These are phyloP conservation scores for Pythium chondricola DNA, from an alignment of 352 stramenopile genomes.

Conservation along the genomic window DNA sequence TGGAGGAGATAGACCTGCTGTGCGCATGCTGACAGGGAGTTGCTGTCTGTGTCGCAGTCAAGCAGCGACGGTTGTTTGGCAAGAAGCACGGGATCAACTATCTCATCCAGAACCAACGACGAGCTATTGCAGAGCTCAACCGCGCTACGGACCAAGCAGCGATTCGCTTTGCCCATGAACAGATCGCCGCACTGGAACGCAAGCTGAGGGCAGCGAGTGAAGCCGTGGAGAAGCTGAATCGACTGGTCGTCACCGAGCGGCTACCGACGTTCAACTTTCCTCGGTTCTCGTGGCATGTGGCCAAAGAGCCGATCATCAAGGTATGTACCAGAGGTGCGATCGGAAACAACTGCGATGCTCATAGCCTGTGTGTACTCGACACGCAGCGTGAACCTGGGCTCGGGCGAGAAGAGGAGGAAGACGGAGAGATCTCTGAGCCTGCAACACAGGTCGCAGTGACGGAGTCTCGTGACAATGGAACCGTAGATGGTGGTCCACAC, in stretches of 20 bases:
- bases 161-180: constrained; percentile 18
- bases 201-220: constrained; percentile 21
- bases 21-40: no score
- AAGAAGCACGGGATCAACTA: constrained; percentile 14
- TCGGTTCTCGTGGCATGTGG: constrained; percentile 27
- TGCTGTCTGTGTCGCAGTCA: no score
- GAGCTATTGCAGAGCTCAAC: constrained; percentile 7
- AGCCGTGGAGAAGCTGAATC: constrained; percentile 27
- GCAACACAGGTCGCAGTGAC: no score
- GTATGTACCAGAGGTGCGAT: constrained; percentile 1
- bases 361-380: constrained; percentile 1
- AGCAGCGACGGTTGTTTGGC: constrained; percentile 18
- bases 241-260: constrained; percentile 16
- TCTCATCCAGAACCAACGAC: constrained; percentile 17
- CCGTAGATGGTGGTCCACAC: no score
- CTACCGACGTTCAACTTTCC: constrained; percentile 42
- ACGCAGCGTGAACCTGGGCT: constrained; percentile 12
- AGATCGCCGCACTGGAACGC: constrained; percentile 21
- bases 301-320: constrained; percentile 28
- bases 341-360: no score
- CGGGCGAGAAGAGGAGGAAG: no score
- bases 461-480: no score
- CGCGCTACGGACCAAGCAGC: constrained; percentile 5
- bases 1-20: no score
- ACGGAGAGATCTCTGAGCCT: no score